A percentile compares a stretch with the other conserved stretches of the same genome.
Evolutionary conservation across 148 eudicot species (phyloP).

Genomic region (Rhododendron ovatum): DNA sequence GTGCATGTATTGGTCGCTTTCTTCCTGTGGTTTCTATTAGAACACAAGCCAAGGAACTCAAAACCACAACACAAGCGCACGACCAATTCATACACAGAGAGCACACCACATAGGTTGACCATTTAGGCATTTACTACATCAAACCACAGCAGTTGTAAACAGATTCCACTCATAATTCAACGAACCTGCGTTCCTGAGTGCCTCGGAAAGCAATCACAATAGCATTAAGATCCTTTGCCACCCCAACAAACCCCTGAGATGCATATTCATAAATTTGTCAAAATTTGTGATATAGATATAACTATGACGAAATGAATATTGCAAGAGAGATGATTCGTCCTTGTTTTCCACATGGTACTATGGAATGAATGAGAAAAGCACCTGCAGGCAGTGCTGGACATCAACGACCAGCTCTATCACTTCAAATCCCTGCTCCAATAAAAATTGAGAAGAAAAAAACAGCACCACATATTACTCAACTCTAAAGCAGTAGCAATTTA

Average conservation of each 20-base stretch:
- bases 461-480: background rate
- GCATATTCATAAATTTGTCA: conserved; percentile 6
- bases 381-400: conserved; percentile 83
- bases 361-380: conserved; percentile 17
- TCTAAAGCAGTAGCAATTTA: background rate
- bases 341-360: background rate
- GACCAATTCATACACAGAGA: background rate
- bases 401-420: conserved; percentile 84
- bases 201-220: conserved; percentile 90
- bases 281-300: background rate
- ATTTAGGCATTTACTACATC: background rate
- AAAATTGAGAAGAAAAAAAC: background rate
- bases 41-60: background rate
- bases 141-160: background rate
- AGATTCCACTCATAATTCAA: background rate
- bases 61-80: background rate
- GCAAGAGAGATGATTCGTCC: background rate
- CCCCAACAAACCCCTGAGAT: conserved; percentile 90
- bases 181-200: conserved; percentile 81
- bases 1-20: background rate
- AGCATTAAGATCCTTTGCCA: conserved; percentile 73
- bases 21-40: background rate
- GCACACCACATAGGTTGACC: background rate
- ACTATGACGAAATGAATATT: background rate
- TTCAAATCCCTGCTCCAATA: conserved; percentile 72